A percentile compares a stretch with the other conserved stretches of the same genome.
Evolutionary conservation across 768 basidiomycete genomes (phyloP).

Genomic region (Sarcodon sp.): DNA sequence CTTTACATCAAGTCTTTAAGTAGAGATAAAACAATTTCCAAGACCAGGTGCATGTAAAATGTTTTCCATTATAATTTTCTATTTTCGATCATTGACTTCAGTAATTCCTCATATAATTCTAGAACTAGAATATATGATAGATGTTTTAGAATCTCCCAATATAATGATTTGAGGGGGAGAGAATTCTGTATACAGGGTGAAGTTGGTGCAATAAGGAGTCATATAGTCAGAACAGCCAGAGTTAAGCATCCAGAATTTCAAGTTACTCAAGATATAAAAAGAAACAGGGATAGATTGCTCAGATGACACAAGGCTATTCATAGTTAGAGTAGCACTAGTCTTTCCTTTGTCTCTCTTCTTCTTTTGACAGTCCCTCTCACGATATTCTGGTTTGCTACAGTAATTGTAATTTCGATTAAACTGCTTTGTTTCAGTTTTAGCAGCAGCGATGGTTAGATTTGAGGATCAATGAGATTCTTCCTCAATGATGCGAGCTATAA

Average conservation of each 20-base stretch:
- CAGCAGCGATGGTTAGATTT: too few species aligned
- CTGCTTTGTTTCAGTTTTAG: too few species aligned
- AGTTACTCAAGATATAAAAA: too few species aligned
- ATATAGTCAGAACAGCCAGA: constrained; percentile 25
- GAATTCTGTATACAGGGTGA: constrained; percentile 15
- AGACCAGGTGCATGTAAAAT: not conserved
- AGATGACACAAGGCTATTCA: too few species aligned
- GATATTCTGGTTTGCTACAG: too few species aligned
- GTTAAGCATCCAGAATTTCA: constrained; percentile 8
- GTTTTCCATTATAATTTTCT: not conserved
- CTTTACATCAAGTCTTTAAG: not conserved
- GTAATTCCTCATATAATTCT: not conserved
- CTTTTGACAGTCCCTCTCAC: too few species aligned
- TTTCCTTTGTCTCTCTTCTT: too few species aligned
- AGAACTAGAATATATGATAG: not conserved
- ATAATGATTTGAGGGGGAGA: not conserved
- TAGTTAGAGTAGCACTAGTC: too few species aligned
- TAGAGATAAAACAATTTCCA: not conserved
- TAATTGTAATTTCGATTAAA: too few species aligned
- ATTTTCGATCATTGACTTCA: not conserved
- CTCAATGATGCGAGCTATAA: too few species aligned
- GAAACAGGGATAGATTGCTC: too few species aligned
- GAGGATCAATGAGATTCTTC: too few species aligned
- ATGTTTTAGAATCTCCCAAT: not conserved
- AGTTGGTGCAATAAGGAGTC: constrained; percentile 17